Conservation (phyloP, 2,329 filamentous ascomycete species). For the Blastomyces parvus region DNA sequence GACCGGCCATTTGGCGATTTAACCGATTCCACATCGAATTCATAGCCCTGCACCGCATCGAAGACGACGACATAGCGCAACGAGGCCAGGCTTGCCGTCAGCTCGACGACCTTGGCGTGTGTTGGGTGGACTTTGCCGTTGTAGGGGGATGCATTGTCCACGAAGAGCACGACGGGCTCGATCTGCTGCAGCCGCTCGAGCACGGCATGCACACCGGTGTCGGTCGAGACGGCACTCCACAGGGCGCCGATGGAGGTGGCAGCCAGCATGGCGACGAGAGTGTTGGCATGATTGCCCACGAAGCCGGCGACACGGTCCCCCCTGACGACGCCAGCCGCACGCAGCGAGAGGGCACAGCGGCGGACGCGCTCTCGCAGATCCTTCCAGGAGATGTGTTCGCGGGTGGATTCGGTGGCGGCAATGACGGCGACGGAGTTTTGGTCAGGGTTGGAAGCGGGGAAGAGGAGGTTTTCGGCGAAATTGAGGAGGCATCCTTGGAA, state of each 20-base stretch:
- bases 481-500: constrained; percentile 73
- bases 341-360: constrained; percentile 60
- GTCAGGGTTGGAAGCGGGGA: constrained; percentile 51
- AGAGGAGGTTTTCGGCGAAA: constrained; percentile 91
- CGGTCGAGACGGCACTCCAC: constrained; percentile 88
- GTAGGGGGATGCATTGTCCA: constrained; percentile 80
- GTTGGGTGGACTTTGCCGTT: constrained; percentile 86
- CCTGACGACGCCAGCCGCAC: constrained; percentile 52
- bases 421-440: constrained; percentile 62
- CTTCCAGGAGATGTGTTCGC: constrained; percentile 63
- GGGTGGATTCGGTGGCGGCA: constrained; percentile 64
- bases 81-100: constrained; percentile 57
- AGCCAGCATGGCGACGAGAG: constrained; percentile 78
- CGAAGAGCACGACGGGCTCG: constrained; percentile 69
- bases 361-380: constrained; percentile 70
- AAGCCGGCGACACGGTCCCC: constrained; percentile 61
- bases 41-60: constrained; percentile 47
- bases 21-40: constrained; percentile 29
- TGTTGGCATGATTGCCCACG: constrained; percentile 81
- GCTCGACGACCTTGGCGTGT: constrained; percentile 65
- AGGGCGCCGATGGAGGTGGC: constrained; percentile 73
- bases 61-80: constrained; percentile 67
- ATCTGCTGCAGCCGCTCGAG: constrained; percentile 82
- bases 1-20: constrained; percentile 30
- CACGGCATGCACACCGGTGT: constrained; percentile 84